Evolutionary conservation across 805 yeast genomes (phyloP).

Genomic region (Saccharomycopsis sp.): DNA sequence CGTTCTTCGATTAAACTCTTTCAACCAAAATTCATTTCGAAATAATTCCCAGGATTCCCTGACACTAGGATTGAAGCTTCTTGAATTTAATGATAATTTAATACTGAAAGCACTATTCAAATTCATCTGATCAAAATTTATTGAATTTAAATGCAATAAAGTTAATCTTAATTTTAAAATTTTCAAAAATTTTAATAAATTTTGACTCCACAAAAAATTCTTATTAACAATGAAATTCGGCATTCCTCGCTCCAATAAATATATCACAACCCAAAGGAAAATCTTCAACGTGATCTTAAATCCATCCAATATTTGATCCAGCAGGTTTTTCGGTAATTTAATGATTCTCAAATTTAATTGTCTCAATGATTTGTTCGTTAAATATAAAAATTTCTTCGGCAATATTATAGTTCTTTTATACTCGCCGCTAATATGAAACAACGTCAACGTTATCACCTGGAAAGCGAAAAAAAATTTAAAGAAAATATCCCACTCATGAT

Average conservation of each 20-base stretch:
- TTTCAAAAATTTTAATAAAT: conserved; percentile 12
- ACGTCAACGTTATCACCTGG: conserved; percentile 55
- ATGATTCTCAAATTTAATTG: conserved; percentile 76
- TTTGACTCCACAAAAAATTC: conserved; percentile 13
- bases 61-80: conserved; percentile 73
- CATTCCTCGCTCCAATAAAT: conserved; percentile 5
- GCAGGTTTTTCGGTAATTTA: conserved; percentile 34
- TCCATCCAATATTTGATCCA: conserved; percentile 10
- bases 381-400: conserved; percentile 70
- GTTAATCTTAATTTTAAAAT: conserved; percentile 12
- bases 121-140: conserved; percentile 14
- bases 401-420: conserved; percentile 76
- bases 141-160: conserved; percentile 13
- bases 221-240: conserved; percentile 8
- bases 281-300: conserved; percentile 2
- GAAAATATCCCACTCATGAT: conserved; percentile 15
- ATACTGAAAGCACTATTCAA: conserved; percentile 15
- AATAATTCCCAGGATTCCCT: conserved; percentile 95
- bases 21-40: conserved; percentile 87
- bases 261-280: conserved; percentile 3
- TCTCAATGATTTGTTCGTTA: conserved; percentile 85
- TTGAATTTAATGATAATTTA: conserved; percentile 71
- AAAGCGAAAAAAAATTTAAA: conserved; percentile 53
- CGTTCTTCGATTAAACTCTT: conserved; percentile 62
- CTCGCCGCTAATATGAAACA: conserved; percentile 86